These are phyloP conservation scores for Waltergamsia citrina DNA, from an alignment of 2,329 filamentous ascomycete genomes.

Conservation along the genomic window DNA sequence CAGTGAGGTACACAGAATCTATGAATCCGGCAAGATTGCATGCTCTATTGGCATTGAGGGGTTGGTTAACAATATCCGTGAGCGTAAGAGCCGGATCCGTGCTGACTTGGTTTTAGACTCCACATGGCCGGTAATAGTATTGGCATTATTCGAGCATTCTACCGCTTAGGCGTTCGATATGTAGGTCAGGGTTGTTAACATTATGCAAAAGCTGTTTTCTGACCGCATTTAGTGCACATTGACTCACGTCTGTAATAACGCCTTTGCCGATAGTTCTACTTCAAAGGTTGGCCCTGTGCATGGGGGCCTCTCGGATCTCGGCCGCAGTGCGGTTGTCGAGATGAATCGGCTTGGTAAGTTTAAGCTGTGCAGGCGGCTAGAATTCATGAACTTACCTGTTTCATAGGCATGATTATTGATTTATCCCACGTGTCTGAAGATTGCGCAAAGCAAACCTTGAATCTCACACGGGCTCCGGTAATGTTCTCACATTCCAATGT, in stretches of 20 bases:
- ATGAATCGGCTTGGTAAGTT: conserved; percentile 23
- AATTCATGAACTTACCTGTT: background rate
- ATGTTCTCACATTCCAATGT: conserved; percentile 22
- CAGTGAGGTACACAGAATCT: conserved; percentile 15
- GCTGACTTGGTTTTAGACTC: conserved; percentile 1
- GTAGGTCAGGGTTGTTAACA: no score
- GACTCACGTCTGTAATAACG: conserved; percentile 17
- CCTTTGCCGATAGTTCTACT: conserved; percentile 14
- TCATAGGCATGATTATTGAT: conserved; percentile 16
- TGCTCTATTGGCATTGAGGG: conserved; percentile 25
- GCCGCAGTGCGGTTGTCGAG: conserved; percentile 16
- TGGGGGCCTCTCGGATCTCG: conserved; percentile 16
- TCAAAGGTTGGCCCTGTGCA: conserved; percentile 10
- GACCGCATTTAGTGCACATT: conserved; percentile 9
- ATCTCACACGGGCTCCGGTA: conserved; percentile 14
- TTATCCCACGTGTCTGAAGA: conserved; percentile 18
- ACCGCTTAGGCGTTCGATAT: conserved; percentile 22
- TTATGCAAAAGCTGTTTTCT: background rate
- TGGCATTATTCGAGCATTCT: conserved; percentile 19
- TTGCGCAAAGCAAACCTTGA: conserved; percentile 12
- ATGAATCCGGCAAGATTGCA: conserved; percentile 18
- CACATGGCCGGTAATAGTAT: conserved; percentile 23
- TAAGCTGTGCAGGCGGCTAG: conserved; percentile 1
- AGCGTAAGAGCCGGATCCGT: no score
- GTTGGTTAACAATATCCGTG: conserved; percentile 1